Evolutionary conservation across 257 asterid species (phyloP).

Genomic region (Apocynum venetum): DNA sequence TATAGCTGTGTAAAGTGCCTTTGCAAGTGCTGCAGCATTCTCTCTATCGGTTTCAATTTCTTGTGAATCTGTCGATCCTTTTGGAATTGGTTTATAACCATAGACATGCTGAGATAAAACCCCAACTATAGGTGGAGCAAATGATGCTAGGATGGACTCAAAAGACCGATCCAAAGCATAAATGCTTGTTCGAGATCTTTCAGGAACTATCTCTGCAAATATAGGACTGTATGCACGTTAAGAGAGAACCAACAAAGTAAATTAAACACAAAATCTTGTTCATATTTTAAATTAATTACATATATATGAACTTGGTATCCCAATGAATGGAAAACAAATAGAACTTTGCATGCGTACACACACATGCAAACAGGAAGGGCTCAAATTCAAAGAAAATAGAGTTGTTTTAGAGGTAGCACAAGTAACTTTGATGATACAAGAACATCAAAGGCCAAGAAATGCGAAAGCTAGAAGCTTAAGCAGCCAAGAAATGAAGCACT

Average conservation of each 20-base stretch:
- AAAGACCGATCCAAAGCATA: conserved; percentile 78
- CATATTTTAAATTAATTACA: neutral
- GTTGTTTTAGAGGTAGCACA: neutral
- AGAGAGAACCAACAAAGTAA: neutral
- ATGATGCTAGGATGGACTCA: conserved; percentile 75
- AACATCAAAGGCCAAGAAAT: neutral
- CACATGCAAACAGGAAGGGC: neutral
- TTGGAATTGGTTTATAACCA: conserved; percentile 59
- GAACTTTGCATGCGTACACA: neutral
- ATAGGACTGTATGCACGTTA: conserved; percentile 52
- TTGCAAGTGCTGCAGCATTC: conserved; percentile 80
- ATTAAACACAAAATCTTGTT: neutral
- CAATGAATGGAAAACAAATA: neutral
- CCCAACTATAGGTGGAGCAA: conserved; percentile 89
- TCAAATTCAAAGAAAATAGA: neutral
- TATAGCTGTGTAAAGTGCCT: conserved; percentile 86
- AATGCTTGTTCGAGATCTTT: conserved; percentile 71
- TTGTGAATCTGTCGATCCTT: conserved; percentile 35
- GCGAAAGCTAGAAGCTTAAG: neutral
- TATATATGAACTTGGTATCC: neutral
- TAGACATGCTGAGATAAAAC: conserved; percentile 58
- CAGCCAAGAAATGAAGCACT: conserved; percentile 1
- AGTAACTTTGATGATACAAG: neutral
- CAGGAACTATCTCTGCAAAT: conserved; percentile 85
- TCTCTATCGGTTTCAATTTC: conserved; percentile 54